These are phyloP conservation scores for Teunomyces kruisii DNA, from an alignment of 805 yeast genomes.

Conservation along the genomic window DNA sequence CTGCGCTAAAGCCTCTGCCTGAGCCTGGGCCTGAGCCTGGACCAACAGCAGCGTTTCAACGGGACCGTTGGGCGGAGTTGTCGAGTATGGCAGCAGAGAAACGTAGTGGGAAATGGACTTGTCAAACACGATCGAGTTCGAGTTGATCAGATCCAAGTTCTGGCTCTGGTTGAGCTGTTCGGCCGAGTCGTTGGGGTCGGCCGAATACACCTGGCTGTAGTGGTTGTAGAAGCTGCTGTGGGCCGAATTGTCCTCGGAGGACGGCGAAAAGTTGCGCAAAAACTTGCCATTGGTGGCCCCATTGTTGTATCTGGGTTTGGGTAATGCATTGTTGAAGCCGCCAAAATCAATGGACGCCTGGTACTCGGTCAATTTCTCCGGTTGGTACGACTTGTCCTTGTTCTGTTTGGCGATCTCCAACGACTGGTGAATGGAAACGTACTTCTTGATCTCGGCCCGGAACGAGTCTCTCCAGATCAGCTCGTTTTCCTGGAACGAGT, in stretches of 20 bases:
- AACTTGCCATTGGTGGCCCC: conserved; percentile 4
- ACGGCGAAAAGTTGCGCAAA: conserved; percentile 14
- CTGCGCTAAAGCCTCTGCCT: too few species aligned
- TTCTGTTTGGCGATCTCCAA: conserved; percentile 27
- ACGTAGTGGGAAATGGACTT: neutral
- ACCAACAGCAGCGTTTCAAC: neutral
- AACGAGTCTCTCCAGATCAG: conserved; percentile 30
- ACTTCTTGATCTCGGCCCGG: conserved; percentile 29
- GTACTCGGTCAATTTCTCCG: conserved; percentile 31
- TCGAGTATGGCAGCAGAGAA: neutral
- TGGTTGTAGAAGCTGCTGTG: conserved; percentile 9
- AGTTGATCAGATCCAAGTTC: conserved; percentile 8
- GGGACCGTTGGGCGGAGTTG: neutral
- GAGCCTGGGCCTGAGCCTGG: too few species aligned
- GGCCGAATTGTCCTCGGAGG: conserved; percentile 7
- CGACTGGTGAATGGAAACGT: conserved; percentile 25
- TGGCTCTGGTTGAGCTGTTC: neutral
- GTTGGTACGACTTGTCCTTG: conserved; percentile 28
- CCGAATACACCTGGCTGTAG: conserved; percentile 19
- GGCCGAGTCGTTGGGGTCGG: conserved; percentile 7
- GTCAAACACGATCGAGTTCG: conserved; percentile 10
- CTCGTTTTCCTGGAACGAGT: conserved; percentile 24
- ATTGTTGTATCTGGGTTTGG: conserved; percentile 12
- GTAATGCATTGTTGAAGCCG: conserved; percentile 31
- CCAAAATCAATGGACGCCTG: conserved; percentile 42